Conservation (phyloP, 805 yeast genomes). For the Nakazawaea molendinolei region DNA sequence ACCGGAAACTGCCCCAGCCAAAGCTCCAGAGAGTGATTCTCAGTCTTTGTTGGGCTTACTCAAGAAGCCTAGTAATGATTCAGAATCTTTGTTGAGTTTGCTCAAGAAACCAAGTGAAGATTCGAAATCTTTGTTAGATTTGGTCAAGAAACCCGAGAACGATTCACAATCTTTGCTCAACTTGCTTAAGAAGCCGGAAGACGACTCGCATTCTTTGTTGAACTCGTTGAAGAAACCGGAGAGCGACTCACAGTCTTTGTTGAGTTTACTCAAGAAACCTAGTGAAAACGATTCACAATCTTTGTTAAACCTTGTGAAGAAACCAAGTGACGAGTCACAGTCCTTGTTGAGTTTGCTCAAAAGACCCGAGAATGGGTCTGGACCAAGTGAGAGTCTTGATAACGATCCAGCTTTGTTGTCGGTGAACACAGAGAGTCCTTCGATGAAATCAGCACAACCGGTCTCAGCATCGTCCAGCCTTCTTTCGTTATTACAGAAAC, state of each 20-base stretch:
- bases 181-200: neutral
- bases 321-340: neutral
- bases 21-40: neutral
- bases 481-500: conserved; percentile 4
- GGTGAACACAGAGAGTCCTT: neutral
- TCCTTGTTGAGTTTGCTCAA: neutral
- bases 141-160: neutral
- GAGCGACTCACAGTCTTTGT: neutral
- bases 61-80: neutral
- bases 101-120: neutral
- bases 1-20: neutral
- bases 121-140: neutral
- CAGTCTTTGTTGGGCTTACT: conserved; percentile 8
- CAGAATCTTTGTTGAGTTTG: conserved; percentile 1
- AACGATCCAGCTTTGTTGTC: no score
- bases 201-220: no score
- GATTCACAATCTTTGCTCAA: conserved; percentile 7
- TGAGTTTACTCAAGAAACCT: neutral
- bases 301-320: conserved; percentile 13
- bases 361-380: no score
- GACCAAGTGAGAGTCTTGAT: no score
- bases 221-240: no score
- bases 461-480: conserved; percentile 2
- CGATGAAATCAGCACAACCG: neutral
- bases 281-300: neutral